Percentiles rank a stretch among this genome's conserved stretches.
phyloP scores from a whole-genome alignment of 108 stramenopile species.

The Fragilariopsis cylindrus region DNA sequence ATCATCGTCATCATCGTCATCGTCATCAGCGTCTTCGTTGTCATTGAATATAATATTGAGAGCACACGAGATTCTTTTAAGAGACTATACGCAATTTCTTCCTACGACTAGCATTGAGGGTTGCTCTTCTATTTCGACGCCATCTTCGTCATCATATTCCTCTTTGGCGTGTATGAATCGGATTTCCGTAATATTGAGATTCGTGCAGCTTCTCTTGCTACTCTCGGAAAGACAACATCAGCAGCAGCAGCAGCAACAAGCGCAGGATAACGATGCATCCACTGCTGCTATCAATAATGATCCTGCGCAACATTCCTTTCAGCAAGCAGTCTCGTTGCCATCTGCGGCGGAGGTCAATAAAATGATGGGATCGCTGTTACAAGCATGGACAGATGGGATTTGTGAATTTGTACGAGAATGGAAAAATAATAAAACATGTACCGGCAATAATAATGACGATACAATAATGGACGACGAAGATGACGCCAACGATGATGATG shows the following conservation, averaged over 20 bases:
- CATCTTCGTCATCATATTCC: neutral
- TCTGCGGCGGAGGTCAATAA: neutral
- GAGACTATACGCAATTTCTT: conserved; percentile 2
- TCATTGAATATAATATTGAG: neutral
- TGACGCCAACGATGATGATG: conserved; percentile 1
- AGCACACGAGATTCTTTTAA: neutral
- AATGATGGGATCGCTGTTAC: conserved; percentile 3
- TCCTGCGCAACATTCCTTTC: neutral
- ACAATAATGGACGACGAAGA: neutral
- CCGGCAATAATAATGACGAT: neutral
- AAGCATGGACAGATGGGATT: conserved; percentile 5
- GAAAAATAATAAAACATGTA: neutral
- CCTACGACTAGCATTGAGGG: neutral
- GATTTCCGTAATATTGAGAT: neutral
- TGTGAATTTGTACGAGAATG: neutral
- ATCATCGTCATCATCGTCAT: too few relatives aligned
- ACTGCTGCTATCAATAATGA: neutral
- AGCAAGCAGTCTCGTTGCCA: neutral
- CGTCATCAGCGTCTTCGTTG: neutral
- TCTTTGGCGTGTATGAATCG: conserved; percentile 6
- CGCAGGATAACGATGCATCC: neutral
- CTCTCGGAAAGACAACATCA: neutral
- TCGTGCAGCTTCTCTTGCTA: conserved; percentile 8
- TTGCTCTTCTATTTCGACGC: too few relatives aligned
- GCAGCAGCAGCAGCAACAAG: neutral